Base-by-base conservation (phyloP, 108 stramenopile genomes). In the Discostella pseudostelligera region DNA sequence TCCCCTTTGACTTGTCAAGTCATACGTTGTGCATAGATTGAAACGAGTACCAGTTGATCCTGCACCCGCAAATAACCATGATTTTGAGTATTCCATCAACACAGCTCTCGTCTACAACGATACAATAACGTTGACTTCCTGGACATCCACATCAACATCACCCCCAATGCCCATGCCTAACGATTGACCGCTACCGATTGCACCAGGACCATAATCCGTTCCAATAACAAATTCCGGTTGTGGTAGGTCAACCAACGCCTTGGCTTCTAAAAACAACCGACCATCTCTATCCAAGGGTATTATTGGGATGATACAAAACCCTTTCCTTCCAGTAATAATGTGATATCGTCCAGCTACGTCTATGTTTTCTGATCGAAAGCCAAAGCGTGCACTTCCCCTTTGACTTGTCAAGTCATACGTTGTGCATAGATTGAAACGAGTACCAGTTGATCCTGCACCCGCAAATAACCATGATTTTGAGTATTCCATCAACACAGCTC, bases 151-250 rank as follows among this genome's bases (percentile, higher is more conserved):
- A 39, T 70, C 60, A 44, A 78, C 26, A 60, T 66, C 53, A 24
- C 76, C 68, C 14, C 68, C 69, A 14, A 78, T 56, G 3, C 76
- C 69, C 64, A 78, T 66, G 16, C 59, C 69, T 17, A 70, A 26
- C 42, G 65, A 48, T 32, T 46, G 44, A 17, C 65, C 46, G 28
- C 70, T 59, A 35, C 39, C 53, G 2, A 59, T 54, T 32, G 8
- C 59, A 40, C 53, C 59, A 45, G 39, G 32, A 32, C 32, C 32
- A 32, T 66, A 58, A 24, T 78, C 59, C 59, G 66, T 61, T 47
- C 76, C 76, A 47, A 78, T 20, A 29, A 65, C 63, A 37, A 78
- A 55, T 66, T 78, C 76, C 26, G 69, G 76, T 39, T 70, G 58
- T n/a, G 76, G 76, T 1, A 78, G 53, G 16, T 78, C 76, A 20